Conservation (phyloP, 2,329 filamentous ascomycete species). For the Celoporthe dispersa region DNA sequence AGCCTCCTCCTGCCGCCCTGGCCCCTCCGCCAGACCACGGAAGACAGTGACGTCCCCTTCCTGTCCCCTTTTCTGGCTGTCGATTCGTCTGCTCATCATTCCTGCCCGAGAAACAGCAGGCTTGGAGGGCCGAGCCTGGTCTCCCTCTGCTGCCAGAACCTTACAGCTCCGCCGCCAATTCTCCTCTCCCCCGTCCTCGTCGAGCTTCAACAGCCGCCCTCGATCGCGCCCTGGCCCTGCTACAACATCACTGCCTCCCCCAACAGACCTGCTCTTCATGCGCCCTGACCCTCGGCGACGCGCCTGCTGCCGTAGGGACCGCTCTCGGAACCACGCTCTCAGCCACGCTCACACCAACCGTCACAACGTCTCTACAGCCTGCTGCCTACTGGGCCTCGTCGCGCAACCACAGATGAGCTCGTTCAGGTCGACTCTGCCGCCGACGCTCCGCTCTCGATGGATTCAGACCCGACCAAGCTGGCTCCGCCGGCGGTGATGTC, state of each 20-base stretch:
- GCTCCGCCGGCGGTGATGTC: conserved; percentile 59
- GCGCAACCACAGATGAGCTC: conserved; percentile 40
- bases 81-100: conserved; percentile 7
- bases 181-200: background rate
- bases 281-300: conserved; percentile 30
- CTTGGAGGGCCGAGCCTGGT: background rate
- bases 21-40: conserved; percentile 26
- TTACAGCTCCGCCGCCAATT: conserved; percentile 5
- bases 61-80: conserved; percentile 20
- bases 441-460: conserved; percentile 47
- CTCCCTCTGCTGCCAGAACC: conserved; percentile 1
- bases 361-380: conserved; percentile 21
- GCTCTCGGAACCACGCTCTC: conserved; percentile 15
- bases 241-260: conserved; percentile 24
- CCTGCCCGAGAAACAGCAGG: background rate
- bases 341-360: conserved; percentile 27
- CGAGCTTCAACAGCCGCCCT: background rate
- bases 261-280: conserved; percentile 28
- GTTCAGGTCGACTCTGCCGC: conserved; percentile 37
- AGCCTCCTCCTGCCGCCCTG: conserved; percentile 23
- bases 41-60: background rate
- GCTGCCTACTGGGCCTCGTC: conserved; percentile 26
- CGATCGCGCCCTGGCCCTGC: background rate
- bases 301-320: conserved; percentile 34
- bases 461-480: conserved; percentile 48